A percentile compares a stretch with the other conserved stretches of the same genome.
phyloP scores from a whole-genome alignment of 805 yeast genomes.

The Clavispora asparagi region DNA sequence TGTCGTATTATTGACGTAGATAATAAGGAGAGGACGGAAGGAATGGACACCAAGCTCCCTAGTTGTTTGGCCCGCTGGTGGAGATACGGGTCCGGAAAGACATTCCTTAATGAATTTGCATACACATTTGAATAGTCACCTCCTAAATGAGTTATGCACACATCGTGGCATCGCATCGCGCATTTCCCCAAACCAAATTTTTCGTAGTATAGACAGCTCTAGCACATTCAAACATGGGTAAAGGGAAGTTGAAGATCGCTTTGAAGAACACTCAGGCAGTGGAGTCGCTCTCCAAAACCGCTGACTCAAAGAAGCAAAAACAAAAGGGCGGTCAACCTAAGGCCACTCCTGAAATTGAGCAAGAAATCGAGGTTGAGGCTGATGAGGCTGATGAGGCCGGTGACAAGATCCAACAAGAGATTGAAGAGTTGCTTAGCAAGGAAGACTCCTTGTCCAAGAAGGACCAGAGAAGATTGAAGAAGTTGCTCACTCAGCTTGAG shows the following conservation, averaged over 20 bases:
- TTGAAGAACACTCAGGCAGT: constrained; percentile 9
- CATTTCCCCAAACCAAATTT: constrained; percentile 12
- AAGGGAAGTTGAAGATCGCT: constrained; percentile 15
- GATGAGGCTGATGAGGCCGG: constrained; percentile 21
- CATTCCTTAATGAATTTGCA: constrained; percentile 43
- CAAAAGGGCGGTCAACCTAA: background rate
- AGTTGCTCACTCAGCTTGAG: constrained; percentile 31
- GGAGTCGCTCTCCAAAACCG: constrained; percentile 3
- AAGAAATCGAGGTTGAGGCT: constrained; percentile 11
- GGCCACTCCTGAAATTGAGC: constrained; percentile 6
- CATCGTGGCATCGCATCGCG: constrained; percentile 2
- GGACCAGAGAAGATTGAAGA: constrained; percentile 57
- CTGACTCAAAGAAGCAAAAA: background rate
- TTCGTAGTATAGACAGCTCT: constrained; percentile 1
- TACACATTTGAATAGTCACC: constrained; percentile 6
- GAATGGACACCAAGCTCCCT: constrained; percentile 42
- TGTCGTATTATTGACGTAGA: constrained; percentile 19
- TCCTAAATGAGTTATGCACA: background rate
- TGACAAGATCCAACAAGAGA: constrained; percentile 28
- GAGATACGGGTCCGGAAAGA: constrained; percentile 61
- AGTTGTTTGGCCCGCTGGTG: constrained; percentile 77
- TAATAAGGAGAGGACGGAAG: constrained; percentile 10
- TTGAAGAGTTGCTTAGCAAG: constrained; percentile 20
- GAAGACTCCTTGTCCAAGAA: constrained; percentile 49
- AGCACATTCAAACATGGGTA: constrained; percentile 9